These are phyloP conservation scores for Dichotomopilus funicola DNA, from an alignment of 2,329 filamentous ascomycete genomes.

Conservation along the genomic window DNA sequence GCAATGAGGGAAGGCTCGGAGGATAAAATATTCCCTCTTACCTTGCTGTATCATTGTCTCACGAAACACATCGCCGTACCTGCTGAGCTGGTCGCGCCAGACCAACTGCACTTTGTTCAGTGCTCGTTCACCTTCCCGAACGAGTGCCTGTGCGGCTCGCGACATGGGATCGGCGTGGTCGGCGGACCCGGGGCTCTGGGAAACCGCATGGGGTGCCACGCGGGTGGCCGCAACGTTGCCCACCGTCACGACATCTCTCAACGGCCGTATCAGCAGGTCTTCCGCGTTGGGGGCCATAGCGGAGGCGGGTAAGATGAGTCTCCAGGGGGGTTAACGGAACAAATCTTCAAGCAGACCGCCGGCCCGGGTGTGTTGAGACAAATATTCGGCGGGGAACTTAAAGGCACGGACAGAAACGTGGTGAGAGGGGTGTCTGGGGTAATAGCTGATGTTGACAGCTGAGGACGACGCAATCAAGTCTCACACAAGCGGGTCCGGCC, in stretches of 20 bases:
- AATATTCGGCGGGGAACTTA: too few species aligned
- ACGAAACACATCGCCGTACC: slow-evolving; percentile 33
- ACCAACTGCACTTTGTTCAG: slow-evolving; percentile 33
- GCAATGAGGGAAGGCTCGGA: not conserved
- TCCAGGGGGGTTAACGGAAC: not conserved
- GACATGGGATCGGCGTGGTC: slow-evolving; percentile 27
- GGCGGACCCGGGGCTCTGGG: slow-evolving; percentile 6
- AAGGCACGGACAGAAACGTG: too few species aligned
- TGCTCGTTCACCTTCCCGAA: slow-evolving; percentile 31
- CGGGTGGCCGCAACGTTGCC: slow-evolving; percentile 33
- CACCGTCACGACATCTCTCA: slow-evolving; percentile 34
- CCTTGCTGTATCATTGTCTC: slow-evolving; percentile 32
- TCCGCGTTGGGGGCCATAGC: slow-evolving; percentile 26
- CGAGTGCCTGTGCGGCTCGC: slow-evolving; percentile 28
- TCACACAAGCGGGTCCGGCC: too few species aligned
- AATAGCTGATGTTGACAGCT: too few species aligned
- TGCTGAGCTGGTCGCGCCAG: slow-evolving; percentile 33
- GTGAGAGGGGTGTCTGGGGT: too few species aligned
- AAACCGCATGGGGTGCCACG: slow-evolving; percentile 19
- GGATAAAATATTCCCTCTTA: slow-evolving; percentile 8
- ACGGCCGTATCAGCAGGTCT: slow-evolving; percentile 31
- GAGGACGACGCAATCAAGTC: too few species aligned
- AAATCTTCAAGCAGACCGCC: not conserved
- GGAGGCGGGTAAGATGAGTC: not conserved
- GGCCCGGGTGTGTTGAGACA: too few species aligned